Evolutionary conservation across 768 basidiomycete species (phyloP), one percentile per base, ranked within the genome.

Genomic region (Russula brevipes): DNA sequence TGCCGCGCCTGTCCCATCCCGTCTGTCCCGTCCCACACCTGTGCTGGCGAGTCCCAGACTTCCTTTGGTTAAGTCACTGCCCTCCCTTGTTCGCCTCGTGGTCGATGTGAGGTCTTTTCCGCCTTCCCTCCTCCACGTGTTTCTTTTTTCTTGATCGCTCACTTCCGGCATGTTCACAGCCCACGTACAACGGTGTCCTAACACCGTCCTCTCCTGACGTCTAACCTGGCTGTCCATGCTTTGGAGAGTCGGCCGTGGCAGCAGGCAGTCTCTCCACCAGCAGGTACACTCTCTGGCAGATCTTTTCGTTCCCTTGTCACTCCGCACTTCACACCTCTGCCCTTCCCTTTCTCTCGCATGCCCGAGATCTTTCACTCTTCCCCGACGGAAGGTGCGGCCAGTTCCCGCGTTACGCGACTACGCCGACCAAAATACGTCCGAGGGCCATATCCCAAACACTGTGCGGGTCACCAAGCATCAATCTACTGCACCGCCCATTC

Each of bases 191-290:
- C 74, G 72, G 74, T 72, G 75, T 74, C 71, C 71, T 41, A 50
- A 59, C 71, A 71, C 71, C 71, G 70, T 69, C 74, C 70, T 70
- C 67, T 70, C 70, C 73, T 69, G 60, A 69, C 71, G 68, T 69
- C 66, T 73, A 61, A 68, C 69, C 79, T 79, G 79, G 78, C 81
- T 83, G 85, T 85, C 83, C 83, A 89, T 89, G 87, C 86, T 85
- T 76, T 83, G 81, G 83, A 82, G 81, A 76, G 80, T 76, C 71
- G 74, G 79, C 71, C 76, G 80, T 75, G 75, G 79, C 74, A 78
- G 75, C 77, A 82, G 81, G 74, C 78, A 79, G 19, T 49, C 59
- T 76, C 73, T 82, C 73, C 77, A 80, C 68, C 78, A 76, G 66
- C 55, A 59, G 9, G 38, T 51, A 52, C 61, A 42, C 59, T 49